Evolutionary conservation across 2,329 filamentous ascomycete species (phyloP).

Genomic region (Phialophora verrucosa): DNA sequence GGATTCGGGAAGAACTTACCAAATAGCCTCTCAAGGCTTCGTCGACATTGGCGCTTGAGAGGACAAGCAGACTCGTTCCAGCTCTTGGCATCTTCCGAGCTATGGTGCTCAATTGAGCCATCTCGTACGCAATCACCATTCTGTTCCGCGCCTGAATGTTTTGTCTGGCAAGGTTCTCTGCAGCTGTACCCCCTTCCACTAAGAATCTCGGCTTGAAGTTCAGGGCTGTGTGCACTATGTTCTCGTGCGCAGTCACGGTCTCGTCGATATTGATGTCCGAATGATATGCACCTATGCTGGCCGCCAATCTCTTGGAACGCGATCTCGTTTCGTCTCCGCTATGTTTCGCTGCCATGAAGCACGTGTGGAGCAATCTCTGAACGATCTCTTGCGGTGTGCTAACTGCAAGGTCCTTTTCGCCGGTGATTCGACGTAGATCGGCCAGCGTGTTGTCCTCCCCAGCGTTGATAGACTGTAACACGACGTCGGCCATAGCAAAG

Average conservation of each 20-base stretch:
- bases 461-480: slow-evolving; percentile 45
- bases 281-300: slow-evolving; percentile 63
- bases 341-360: slow-evolving; percentile 73
- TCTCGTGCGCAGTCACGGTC: slow-evolving; percentile 53
- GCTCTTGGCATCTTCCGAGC: slow-evolving; percentile 31
- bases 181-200: slow-evolving; percentile 65
- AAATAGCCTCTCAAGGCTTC: slow-evolving; percentile 47
- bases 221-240: slow-evolving; percentile 54
- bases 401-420: slow-evolving; percentile 43
- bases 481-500: slow-evolving; percentile 48
- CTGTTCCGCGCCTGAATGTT: slow-evolving; percentile 68
- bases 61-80: slow-evolving; percentile 29
- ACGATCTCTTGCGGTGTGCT: slow-evolving; percentile 66
- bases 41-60: slow-evolving; percentile 63
- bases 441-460: slow-evolving; percentile 42
- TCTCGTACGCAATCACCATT: slow-evolving; percentile 68
- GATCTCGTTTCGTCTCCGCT: slow-evolving; percentile 70
- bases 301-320: slow-evolving; percentile 65
- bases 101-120: slow-evolving; percentile 31
- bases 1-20: not conserved
- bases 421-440: slow-evolving; percentile 41
- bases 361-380: slow-evolving; percentile 65
- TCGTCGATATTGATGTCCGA: slow-evolving; percentile 75
- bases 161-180: slow-evolving; percentile 70
- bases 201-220: slow-evolving; percentile 68